Base-by-base conservation (phyloP, 306 rosid genomes). In the Calophaca sinica region DNA sequence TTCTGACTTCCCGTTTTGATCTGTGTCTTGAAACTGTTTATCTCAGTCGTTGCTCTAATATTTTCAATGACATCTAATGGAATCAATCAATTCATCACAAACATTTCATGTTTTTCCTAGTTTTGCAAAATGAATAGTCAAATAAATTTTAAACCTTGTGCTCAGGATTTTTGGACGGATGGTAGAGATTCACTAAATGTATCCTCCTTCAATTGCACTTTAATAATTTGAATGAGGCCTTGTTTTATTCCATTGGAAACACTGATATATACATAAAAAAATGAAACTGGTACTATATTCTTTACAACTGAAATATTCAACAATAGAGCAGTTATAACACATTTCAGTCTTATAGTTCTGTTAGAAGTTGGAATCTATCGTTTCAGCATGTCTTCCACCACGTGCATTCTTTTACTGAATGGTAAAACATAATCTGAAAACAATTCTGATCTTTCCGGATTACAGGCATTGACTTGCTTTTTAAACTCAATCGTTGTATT, bases 381-480 rank as follows among this genome's bases (percentile, higher is more conserved):
- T 7, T 62, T 62, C 32, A 36, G 68, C 68, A 7, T 38, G 68
- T 62, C 33, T 14, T 15, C 35, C 14, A 62, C 68, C 68, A 38
- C n/a, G 11, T 62, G 13, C 50, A 62, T 14, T 36, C 65, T 35
- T 61, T 61, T 9, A 0, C 31, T 35, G 46, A 61, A 36, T 36
- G 46, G 68, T 62, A 1, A 36, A 62, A 35, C 68, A 13, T 36
- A 11, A 38, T 36, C 9, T 62, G 31, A 12, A 62, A 62, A 13
- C 13, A 35, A 61, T 35, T 36, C 6, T 39, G 50, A 62, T 28
- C 50, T 62, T 38, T 62, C 50, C 8, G 33, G 32, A 60, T 33
- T 60, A 35, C 44, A 35, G 66, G 28, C 28, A 28, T 12, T n/a
- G 11, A n/a, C 2, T 7, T 60, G 6, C 9, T 52, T 58, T 58